Percentiles rank a stretch among this genome's conserved stretches.
Evolutionary conservation across 2,329 filamentous ascomycete genomes (phyloP).

Genomic region (Verticillium tricorpus): DNA sequence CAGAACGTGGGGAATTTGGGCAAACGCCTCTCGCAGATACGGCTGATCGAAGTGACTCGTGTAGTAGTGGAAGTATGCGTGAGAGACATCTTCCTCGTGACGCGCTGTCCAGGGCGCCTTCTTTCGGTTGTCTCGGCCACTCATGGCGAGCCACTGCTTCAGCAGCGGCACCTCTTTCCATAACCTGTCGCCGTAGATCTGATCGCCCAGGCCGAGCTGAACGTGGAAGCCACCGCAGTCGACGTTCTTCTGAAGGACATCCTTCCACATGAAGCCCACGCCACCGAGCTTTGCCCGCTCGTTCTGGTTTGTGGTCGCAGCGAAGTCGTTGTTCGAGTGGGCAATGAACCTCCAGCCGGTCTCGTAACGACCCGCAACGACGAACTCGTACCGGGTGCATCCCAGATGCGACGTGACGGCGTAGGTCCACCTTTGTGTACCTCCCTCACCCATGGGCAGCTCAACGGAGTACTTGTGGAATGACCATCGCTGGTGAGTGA

Average conservation of each 20-base stretch:
- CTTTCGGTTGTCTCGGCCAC: slow-evolving; percentile 88
- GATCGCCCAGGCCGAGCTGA: slow-evolving; percentile 86
- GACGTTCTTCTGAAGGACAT: slow-evolving; percentile 93
- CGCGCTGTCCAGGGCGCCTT: slow-evolving; percentile 88
- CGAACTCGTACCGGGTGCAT: slow-evolving; percentile 96
- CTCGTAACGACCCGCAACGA: slow-evolving; percentile 86
- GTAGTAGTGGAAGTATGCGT: slow-evolving; percentile 99
- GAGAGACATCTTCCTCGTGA: slow-evolving; percentile 90
- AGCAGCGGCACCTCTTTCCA: slow-evolving; percentile 95
- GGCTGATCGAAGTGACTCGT: slow-evolving; percentile 98
- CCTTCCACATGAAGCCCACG: slow-evolving; percentile 97
- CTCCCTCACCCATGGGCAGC: slow-evolving; percentile 79
- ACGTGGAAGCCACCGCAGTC: slow-evolving; percentile 95
- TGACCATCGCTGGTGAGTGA: slow-evolving; percentile 86
- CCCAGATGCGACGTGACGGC: slow-evolving; percentile 95
- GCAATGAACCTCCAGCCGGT: slow-evolving; percentile 94
- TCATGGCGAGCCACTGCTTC: slow-evolving; percentile 92
- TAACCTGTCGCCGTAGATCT: slow-evolving; percentile 90
- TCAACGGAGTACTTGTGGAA: slow-evolving; percentile 96
- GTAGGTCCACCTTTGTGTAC: slow-evolving; percentile 89
- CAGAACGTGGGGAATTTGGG: slow-evolving; percentile 90
- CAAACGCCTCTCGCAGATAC: slow-evolving; percentile 89
- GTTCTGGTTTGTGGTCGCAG: slow-evolving; percentile 77
- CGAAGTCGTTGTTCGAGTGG: slow-evolving; percentile 95
- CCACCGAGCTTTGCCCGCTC: slow-evolving; percentile 84